These are phyloP conservation scores for Pneumocystis sp. DNA, from an alignment of 1,139 yeast genomes.

Conservation along the genomic window DNA sequence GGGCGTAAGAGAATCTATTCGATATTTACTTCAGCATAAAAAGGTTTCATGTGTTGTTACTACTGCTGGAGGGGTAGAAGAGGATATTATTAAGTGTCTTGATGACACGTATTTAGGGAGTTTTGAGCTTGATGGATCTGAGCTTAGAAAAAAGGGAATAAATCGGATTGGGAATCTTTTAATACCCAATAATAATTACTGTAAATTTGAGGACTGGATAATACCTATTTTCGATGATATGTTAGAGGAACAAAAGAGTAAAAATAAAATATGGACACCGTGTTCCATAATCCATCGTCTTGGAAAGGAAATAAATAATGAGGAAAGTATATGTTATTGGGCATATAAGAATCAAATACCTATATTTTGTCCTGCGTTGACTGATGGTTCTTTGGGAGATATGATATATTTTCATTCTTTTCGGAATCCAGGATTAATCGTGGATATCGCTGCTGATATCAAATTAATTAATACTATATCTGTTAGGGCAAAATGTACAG, in stretches of 20 bases:
- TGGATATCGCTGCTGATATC: slow-evolving; percentile 89
- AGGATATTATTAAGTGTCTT: slow-evolving; percentile 84
- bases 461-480: slow-evolving; percentile 81
- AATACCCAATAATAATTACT: slow-evolving; percentile 95
- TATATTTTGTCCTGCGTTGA: slow-evolving; percentile 88
- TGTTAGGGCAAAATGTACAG: slow-evolving; percentile 90
- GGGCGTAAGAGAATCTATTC: slow-evolving; percentile 80
- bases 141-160: slow-evolving; percentile 84
- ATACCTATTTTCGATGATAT: slow-evolving; percentile 79
- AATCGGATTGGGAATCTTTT: slow-evolving; percentile 92
- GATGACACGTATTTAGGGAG: slow-evolving; percentile 96
- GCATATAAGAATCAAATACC: slow-evolving; percentile 94
- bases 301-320: slow-evolving; percentile 90
- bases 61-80: slow-evolving; percentile 95
- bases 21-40: slow-evolving; percentile 80
- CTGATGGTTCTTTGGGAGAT: slow-evolving; percentile 97
- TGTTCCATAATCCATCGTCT: slow-evolving; percentile 79
- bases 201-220: slow-evolving; percentile 96
- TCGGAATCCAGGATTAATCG: slow-evolving; percentile 73
- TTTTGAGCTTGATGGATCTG: slow-evolving; percentile 62
- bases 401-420: slow-evolving; percentile 97
- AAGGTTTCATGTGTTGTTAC: slow-evolving; percentile 92
- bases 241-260: slow-evolving; percentile 76
- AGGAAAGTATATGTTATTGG: slow-evolving; percentile 91
- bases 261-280: slow-evolving; percentile 74